These are phyloP conservation scores for Mortierella sp. DNA, from an alignment of 371 early-diverging fungal species.

Conservation along the genomic window DNA sequence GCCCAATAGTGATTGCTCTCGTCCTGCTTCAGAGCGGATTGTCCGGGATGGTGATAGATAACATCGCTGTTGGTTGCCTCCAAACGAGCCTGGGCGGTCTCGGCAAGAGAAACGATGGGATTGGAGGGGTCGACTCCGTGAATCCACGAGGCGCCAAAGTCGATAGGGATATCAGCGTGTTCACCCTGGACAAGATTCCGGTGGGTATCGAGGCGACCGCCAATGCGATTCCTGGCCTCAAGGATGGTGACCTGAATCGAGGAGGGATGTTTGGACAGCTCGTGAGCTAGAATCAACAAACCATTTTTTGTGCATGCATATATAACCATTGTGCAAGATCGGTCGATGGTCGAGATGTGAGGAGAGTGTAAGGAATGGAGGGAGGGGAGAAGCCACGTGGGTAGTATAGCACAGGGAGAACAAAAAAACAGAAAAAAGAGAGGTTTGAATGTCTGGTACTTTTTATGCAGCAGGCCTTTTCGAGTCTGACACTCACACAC, in stretches of 20 bases:
- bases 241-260: constrained; percentile 56
- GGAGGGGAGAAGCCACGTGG: background rate
- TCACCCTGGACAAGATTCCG: constrained; percentile 33
- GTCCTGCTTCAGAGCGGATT: constrained; percentile 23
- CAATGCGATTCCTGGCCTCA: constrained; percentile 55
- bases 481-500: constrained; percentile 18
- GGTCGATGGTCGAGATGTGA: background rate
- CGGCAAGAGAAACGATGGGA: constrained; percentile 42
- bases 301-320: background rate
- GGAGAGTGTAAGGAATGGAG: background rate
- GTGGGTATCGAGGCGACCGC: constrained; percentile 53
- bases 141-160: constrained; percentile 58
- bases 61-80: constrained; percentile 55
- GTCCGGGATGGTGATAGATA: constrained; percentile 39
- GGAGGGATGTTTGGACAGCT: constrained; percentile 55
- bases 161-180: constrained; percentile 44
- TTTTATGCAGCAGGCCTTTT: constrained; percentile 15
- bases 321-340: background rate
- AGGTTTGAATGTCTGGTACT: constrained; percentile 18
- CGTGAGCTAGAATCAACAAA: constrained; percentile 43
- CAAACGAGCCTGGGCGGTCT: constrained; percentile 33
- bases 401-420: background rate
- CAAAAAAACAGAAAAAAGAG: background rate
- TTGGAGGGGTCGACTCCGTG: constrained; percentile 54
- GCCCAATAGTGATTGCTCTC: constrained; percentile 58